phyloP scores from a whole-genome alignment of 495 filamentous ascomycete genomes.

The Podospora sp. region DNA sequence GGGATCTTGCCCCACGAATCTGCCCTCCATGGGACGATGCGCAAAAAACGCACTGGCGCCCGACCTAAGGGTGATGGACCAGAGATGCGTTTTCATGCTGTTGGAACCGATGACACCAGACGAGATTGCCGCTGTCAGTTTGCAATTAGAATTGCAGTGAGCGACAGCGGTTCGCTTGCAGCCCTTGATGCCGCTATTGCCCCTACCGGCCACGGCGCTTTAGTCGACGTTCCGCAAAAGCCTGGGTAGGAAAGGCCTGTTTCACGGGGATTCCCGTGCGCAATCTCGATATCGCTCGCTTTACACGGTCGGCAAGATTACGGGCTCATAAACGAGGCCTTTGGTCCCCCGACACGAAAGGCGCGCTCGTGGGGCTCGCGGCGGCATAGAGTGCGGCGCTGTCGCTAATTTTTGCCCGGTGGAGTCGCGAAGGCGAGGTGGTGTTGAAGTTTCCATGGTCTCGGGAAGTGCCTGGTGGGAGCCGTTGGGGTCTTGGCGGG shows the following conservation, averaged over 20 bases:
- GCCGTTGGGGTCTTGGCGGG: constrained; percentile 17
- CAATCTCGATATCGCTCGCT: neutral
- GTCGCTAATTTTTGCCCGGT: neutral
- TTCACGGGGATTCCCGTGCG: neutral
- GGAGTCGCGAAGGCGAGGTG: neutral
- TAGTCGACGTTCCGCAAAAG: neutral
- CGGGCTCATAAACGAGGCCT: neutral
- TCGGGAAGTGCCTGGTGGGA: constrained; percentile 13
- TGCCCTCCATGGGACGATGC: neutral
- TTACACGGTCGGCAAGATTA: neutral
- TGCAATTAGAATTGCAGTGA: neutral
- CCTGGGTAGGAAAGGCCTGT: neutral
- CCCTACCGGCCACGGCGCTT: neutral
- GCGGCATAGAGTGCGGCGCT: neutral
- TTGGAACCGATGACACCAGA: neutral
- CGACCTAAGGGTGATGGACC: neutral
- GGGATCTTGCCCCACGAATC: neutral
- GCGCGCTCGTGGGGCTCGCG: neutral
- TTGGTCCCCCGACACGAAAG: neutral
- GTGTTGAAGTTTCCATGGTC: constrained; percentile 2
- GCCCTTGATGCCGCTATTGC: neutral
- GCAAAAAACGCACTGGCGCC: neutral
- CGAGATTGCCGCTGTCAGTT: neutral
- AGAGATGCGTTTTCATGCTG: neutral
- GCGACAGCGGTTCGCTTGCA: neutral